Percentiles rank a stretch among this genome's conserved stretches.
Evolutionary conservation across 306 rosid genomes (phyloP).

Genomic region (Vicia villosa): DNA sequence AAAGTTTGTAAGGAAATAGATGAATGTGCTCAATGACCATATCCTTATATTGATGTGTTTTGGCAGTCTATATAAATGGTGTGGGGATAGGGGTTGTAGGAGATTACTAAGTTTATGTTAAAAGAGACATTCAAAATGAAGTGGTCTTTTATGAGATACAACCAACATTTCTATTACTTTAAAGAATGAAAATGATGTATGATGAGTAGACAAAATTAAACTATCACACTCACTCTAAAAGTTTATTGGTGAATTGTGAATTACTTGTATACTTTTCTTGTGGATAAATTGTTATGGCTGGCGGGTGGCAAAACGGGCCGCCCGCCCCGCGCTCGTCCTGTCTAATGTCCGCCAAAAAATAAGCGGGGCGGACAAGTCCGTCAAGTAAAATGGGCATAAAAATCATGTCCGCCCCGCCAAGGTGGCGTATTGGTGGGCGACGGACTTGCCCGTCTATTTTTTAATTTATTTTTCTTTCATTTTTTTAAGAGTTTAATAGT

Average conservation of each 20-base stretch:
- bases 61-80: conserved; percentile 7
- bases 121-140: conserved; percentile 19
- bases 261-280: neutral
- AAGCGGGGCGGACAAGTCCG: no score
- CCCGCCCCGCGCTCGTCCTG: no score
- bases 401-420: no score
- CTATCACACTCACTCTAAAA: conserved; percentile 25
- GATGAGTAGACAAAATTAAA: conserved; percentile 29
- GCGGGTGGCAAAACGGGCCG: no score
- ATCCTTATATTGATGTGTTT: conserved; percentile 31
- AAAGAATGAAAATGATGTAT: conserved; percentile 54
- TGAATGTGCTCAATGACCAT: conserved; percentile 34
- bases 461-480: no score
- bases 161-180: conserved; percentile 48
- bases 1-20: conserved; percentile 33
- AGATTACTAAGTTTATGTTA: conserved; percentile 30
- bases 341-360: no score
- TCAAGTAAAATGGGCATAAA: no score
- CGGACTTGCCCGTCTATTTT: no score
- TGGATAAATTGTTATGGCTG: neutral
- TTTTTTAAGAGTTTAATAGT: no score
- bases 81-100: conserved; percentile 14
- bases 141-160: conserved; percentile 51
- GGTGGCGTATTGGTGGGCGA: no score
- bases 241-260: neutral